Evolutionary conservation across 352 stramenopile genomes (phyloP).

Genomic region (Pseudoperonospora humuli): DNA sequence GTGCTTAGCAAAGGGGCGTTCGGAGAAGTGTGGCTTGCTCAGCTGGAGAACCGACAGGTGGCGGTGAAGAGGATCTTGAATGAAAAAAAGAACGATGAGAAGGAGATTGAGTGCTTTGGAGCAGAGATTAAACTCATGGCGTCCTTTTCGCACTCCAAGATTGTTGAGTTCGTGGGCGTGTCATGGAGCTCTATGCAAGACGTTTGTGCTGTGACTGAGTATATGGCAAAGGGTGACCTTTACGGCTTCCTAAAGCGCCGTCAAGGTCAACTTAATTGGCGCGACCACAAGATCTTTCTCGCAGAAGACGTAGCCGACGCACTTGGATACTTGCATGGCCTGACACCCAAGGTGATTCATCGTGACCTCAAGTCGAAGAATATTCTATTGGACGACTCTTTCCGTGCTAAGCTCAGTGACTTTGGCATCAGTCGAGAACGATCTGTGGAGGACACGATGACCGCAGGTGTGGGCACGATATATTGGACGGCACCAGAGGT

Average conservation of each 20-base stretch:
- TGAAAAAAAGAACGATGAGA: conserved; percentile 76
- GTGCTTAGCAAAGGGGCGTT: conserved; percentile 82
- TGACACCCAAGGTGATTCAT: conserved; percentile 75
- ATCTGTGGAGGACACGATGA: conserved; percentile 78
- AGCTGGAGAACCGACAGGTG: conserved; percentile 71
- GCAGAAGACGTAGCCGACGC: conserved; percentile 65
- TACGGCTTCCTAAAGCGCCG: conserved; percentile 65
- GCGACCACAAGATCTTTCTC: conserved; percentile 65
- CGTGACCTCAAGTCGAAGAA: conserved; percentile 77
- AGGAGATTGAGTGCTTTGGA: conserved; percentile 79
- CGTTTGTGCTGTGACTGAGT: conserved; percentile 73
- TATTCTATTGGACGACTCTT: conserved; percentile 56
- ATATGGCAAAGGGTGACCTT: conserved; percentile 73
- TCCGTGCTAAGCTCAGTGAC: conserved; percentile 61
- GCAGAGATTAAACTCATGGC: conserved; percentile 85
- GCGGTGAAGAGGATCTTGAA: conserved; percentile 76
- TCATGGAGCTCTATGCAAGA: conserved; percentile 66
- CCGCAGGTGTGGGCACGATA: conserved; percentile 69
- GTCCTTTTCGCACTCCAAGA: conserved; percentile 71
- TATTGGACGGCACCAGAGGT: conserved; percentile 81
- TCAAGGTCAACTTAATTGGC: conserved; percentile 61
- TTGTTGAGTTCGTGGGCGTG: conserved; percentile 74
- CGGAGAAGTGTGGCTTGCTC: conserved; percentile 77
- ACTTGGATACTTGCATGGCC: conserved; percentile 62
- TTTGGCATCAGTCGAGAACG: conserved; percentile 76